Percentiles rank a stretch among this genome's conserved stretches.
Evolutionary conservation across 495 filamentous ascomycete genomes (phyloP).

Genomic region (Penicillium diatomitis): DNA sequence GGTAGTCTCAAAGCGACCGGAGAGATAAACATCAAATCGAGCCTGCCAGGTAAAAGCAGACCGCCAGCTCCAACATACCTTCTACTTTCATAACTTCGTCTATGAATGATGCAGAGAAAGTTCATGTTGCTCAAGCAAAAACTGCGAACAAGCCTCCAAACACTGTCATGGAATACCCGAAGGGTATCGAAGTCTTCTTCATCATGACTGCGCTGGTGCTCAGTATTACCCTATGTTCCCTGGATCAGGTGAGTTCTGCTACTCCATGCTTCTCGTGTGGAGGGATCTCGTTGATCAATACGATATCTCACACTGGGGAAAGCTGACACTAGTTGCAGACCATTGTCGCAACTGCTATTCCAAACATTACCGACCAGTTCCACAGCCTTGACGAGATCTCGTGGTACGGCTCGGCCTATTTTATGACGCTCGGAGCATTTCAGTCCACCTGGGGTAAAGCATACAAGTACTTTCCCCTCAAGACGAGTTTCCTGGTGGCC

Average conservation of each 20-base stretch:
- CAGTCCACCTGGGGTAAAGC: conserved; percentile 5
- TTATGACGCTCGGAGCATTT: conserved; percentile 1
- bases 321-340: background rate
- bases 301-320: background rate
- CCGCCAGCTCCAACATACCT: background rate
- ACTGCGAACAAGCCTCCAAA: background rate
- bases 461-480: conserved; percentile 5
- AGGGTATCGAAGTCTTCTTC: background rate
- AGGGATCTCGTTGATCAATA: background rate
- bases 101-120: background rate
- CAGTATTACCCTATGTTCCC: background rate
- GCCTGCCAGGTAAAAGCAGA: background rate
- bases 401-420: conserved; percentile 3
- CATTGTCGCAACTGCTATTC: conserved; percentile 5
- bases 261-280: background rate
- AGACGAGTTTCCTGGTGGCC: conserved; percentile 19
- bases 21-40: conserved; percentile 1
- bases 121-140: background rate
- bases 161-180: background rate
- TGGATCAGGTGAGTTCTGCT: background rate
- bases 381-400: conserved; percentile 1
- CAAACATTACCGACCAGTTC: conserved; percentile 3
- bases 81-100: background rate
- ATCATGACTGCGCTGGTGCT: background rate
- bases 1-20: background rate